Base-by-base conservation (phyloP, 306 rosid species). In the Vachellia pachyceras region DNA sequence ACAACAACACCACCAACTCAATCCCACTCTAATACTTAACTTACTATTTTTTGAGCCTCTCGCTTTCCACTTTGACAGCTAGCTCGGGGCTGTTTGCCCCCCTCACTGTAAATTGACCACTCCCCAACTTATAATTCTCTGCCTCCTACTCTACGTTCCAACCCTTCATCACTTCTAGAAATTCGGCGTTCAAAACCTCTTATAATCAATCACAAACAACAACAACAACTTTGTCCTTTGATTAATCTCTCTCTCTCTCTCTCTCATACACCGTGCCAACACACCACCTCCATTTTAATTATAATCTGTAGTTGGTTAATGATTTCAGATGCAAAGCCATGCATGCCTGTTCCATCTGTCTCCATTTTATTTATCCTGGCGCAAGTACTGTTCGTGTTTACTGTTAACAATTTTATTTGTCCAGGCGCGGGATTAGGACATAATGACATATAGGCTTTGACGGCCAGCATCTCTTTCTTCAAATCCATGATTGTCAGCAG, bases 1-100 rank as follows among this genome's bases (percentile, higher is more conserved):
- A 22, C 25, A 17, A 29, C 33, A 29, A 29, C 33, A n/a, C n/a
- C n/a, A n/a, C n/a, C n/a, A 29, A 29, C 2, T 29, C 47, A 15
- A 55, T 12, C 3, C 57, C 23, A 5, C 75, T 12, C 36, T 41
- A 69, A 42, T 20, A 20, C 23, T n/a, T n/a, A n/a, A n/a, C n/a
- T 23, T 7, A 7, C 73, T 42, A 49, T 66, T 78, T 13, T 41
- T 10, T 10, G 35, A 25, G 70, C 35, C 54, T 55, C 73, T 81
- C 42, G 44, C 77, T 44, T 75, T 75, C 44, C 22, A n/a, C 60
- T 15, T 67, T 75, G 84, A 69, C 81, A 76, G 71, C 73, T 60
- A 45, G 72, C 64, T 22, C 11, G 10, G 64, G 36, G 25, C 29
- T 75, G 75, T 73, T 73, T 39, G 10, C 36, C 36, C n/a, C n/a